Evolutionary conservation across 257 asterid species (phyloP), one percentile per base, ranked within the genome.

Genomic region (Thymus mandschuricus): DNA sequence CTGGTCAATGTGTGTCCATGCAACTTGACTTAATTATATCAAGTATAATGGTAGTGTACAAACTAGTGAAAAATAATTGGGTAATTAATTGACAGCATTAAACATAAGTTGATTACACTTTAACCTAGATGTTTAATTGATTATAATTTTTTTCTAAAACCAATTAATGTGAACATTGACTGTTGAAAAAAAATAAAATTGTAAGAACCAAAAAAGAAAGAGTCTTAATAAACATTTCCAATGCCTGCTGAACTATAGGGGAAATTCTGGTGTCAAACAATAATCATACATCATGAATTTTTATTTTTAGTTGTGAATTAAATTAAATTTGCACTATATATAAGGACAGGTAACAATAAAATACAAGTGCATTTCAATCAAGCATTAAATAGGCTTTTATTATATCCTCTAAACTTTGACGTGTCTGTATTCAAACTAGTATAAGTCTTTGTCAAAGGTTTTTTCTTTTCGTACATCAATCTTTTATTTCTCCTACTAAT

Each of bases 91-190:
- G 3, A 38, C 8, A 0, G 3, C 54, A 11, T 48, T 45, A 27
- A 46, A 29, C 27, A 64, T 46, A 45, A 28, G 6, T 45, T 46
- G 45, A 65, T 48, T 31, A 46, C 70, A 30, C 70, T 30, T 48
- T 46, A 65, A 46, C 57, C 57, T 13, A 65, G 55, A 49, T 65
- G 6, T 46, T 21, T 21, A 21, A 21, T 21, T 44, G 49, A 38
- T 44, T 44, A 10, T 44, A 28, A 1, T 65, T 12, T 30, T 48
- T 43, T 21, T 21, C 21, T 21, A 21, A 21, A 21, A 21, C 21
- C 21, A 21, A 64, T 30, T 45, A 64, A 64, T 65, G 59, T 65
- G 59, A 65, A 65, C 59, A 65, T 65, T 65, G 44, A 65, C 70
- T 41, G 52, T 33, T 12, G 52, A 45, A 28, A 31, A 44, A 44